A percentile compares a stretch with the other conserved stretches of the same genome.
Conservation (phyloP, 768 basidiomycete genomes). For the Pholiota microspora region DNA sequence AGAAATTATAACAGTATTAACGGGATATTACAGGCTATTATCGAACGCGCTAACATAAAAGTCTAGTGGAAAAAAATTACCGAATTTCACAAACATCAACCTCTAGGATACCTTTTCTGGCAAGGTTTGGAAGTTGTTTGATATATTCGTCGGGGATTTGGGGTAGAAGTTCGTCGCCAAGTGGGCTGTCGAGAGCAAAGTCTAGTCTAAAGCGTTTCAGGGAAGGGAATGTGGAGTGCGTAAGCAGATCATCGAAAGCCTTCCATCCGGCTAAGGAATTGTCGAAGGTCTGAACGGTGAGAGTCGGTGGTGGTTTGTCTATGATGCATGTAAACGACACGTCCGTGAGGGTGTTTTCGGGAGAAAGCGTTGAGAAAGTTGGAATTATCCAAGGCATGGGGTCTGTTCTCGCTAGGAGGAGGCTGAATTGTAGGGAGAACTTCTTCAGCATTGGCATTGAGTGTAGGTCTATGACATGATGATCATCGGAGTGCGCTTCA, state of each 20-base stretch:
- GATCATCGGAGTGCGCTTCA: slow-evolving; percentile 16
- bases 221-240: slow-evolving; percentile 17
- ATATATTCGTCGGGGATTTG: slow-evolving; percentile 18
- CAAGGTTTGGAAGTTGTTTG: slow-evolving; percentile 16
- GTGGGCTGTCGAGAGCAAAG: slow-evolving; percentile 19
- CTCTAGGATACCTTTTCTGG: slow-evolving; percentile 18
- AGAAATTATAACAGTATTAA: not conserved
- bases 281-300: slow-evolving; percentile 19
- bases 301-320: slow-evolving; percentile 24
- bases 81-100: slow-evolving; percentile 18
- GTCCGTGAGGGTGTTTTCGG: slow-evolving; percentile 16
- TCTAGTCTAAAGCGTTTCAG: slow-evolving; percentile 20
- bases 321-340: slow-evolving; percentile 20
- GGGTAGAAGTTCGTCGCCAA: slow-evolving; percentile 15
- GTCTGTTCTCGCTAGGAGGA: slow-evolving; percentile 23
- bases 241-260: slow-evolving; percentile 23
- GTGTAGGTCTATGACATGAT: slow-evolving; percentile 19
- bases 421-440: slow-evolving; percentile 18
- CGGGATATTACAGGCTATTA: not conserved
- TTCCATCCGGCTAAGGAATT: slow-evolving; percentile 21
- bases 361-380: slow-evolving; percentile 18
- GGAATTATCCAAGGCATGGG: slow-evolving; percentile 23
- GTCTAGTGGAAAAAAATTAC: not conserved
- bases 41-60: not conserved
- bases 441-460: slow-evolving; percentile 13